phyloP scores from a whole-genome alignment of 257 asterid species.

The Rehmannia glutinosa region DNA sequence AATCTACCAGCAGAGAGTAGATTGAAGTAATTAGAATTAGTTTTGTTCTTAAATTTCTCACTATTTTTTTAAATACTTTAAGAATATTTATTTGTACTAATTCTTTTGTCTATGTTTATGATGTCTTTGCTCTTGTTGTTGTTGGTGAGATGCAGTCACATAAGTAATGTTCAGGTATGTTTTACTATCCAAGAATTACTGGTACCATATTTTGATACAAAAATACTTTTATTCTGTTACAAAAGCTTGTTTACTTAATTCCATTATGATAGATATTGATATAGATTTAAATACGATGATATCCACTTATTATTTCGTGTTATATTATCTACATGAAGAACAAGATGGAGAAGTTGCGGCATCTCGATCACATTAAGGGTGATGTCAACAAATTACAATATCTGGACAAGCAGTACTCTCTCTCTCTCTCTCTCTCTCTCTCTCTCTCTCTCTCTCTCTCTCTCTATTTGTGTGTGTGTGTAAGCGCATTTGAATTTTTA shows the following conservation, averaged over 20 bases:
- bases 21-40: slow-evolving; percentile 24
- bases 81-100: background rate
- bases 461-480: background rate
- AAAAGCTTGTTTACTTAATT: background rate
- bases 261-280: background rate
- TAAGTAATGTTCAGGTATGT: slow-evolving; percentile 50
- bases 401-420: slow-evolving; percentile 45
- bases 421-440: slow-evolving; percentile 7
- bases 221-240: background rate
- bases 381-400: slow-evolving; percentile 37
- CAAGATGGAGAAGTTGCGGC: slow-evolving; percentile 42
- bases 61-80: background rate
- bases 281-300: background rate
- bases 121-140: background rate
- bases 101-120: background rate
- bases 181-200: background rate
- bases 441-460: background rate
- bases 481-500: background rate
- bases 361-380: slow-evolving; percentile 29
- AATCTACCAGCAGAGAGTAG: slow-evolving; percentile 37
- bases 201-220: background rate
- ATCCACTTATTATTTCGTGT: background rate
- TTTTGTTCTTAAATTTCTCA: background rate
- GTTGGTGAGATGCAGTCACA: slow-evolving; percentile 28
- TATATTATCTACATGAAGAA: slow-evolving; percentile 27